Evolutionary conservation across 2,329 filamentous ascomycete genomes (phyloP), one percentile per base, ranked within the genome.

Genomic region (Ophiocordyceps robertsii): DNA sequence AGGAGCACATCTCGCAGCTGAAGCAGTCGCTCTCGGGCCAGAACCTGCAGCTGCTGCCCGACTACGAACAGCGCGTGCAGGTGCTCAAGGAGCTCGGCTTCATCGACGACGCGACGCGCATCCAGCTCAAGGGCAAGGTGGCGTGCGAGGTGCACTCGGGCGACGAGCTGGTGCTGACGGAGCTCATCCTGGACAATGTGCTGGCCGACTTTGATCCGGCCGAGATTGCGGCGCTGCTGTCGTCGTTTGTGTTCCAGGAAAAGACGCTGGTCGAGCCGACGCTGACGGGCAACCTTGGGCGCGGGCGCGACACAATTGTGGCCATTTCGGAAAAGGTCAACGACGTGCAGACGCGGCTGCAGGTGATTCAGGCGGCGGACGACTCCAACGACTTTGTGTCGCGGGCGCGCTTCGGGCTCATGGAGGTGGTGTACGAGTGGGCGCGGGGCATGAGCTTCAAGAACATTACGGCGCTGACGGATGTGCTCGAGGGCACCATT

Each of bases 401-500:
- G 46, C 75, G 82, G 43, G 87, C 89, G 2, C 76, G 90, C 10
- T 98, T 98, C 58, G 92, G 90, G 1, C 74, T 98, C 43, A 88
- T 95, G 59, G 92, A 98, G 62, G 92, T 98, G 0, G 93, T 98
- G 30, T 95, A 96, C 59, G 92, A 98, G 62, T 98, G 92, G 92
- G 92, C 92, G 10, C 73, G 87, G 40, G 92, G 92, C 24, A 96
- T 96, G 87, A 90, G 85, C 41, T 98, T 98, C 72, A 94, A 93
- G 64, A 90, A 92, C 50, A 98, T 98, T 51, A 96, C 90, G 0
- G 84, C 90, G 51, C 66, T 98, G 57, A 98, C 92, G 8, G 90
- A 96, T 60, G 89, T 98, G 44, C 78, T 96, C 54, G 92, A 98
- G 63, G 92, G 92, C 1, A 96, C 92, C 0, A 96, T 98, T 64